phyloP scores from a whole-genome alignment of 228 moss, liverwort and hornwort genomes.

The Sphagnum magellanicum region DNA sequence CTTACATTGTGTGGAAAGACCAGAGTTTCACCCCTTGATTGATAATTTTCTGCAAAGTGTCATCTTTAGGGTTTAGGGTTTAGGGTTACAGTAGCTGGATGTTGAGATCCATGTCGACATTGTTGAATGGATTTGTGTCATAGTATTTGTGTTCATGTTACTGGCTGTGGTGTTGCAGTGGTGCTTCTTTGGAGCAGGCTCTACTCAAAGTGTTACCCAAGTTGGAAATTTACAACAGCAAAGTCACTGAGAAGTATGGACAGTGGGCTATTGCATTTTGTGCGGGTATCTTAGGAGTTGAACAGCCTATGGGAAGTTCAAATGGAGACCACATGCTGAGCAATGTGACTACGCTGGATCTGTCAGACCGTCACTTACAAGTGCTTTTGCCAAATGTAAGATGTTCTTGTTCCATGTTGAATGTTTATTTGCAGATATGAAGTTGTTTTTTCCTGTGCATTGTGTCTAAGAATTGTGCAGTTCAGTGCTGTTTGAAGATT shows the following conservation, averaged over 20 bases:
- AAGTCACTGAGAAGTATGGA: constrained; percentile 60
- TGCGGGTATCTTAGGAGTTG: constrained; percentile 54
- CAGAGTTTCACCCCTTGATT: too few relatives aligned
- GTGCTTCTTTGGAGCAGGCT: constrained; percentile 39
- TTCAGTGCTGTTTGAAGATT: too few relatives aligned
- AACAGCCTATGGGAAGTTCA: constrained; percentile 28
- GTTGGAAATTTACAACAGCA: constrained; percentile 87
- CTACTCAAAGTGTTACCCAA: constrained; percentile 32
- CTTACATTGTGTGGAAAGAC: too few relatives aligned
- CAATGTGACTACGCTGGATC: constrained; percentile 62
- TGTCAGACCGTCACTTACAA: constrained; percentile 59
- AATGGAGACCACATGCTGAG: constrained; percentile 31
- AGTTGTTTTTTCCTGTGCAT: too few relatives aligned
- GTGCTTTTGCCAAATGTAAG: constrained; percentile 52
- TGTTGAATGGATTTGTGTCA: too few relatives aligned
- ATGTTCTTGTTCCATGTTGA: background rate
- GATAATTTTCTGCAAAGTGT: too few relatives aligned
- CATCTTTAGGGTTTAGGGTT: too few relatives aligned
- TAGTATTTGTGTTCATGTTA: too few relatives aligned
- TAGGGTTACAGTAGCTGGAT: too few relatives aligned
- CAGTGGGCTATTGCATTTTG: constrained; percentile 83
- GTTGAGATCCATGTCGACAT: too few relatives aligned
- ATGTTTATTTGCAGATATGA: background rate
- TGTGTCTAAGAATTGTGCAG: too few relatives aligned
- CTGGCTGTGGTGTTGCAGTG: constrained; percentile 23